phyloP scores from a whole-genome alignment of 2,329 filamentous ascomycete genomes.

The Aspergillus candidus region DNA sequence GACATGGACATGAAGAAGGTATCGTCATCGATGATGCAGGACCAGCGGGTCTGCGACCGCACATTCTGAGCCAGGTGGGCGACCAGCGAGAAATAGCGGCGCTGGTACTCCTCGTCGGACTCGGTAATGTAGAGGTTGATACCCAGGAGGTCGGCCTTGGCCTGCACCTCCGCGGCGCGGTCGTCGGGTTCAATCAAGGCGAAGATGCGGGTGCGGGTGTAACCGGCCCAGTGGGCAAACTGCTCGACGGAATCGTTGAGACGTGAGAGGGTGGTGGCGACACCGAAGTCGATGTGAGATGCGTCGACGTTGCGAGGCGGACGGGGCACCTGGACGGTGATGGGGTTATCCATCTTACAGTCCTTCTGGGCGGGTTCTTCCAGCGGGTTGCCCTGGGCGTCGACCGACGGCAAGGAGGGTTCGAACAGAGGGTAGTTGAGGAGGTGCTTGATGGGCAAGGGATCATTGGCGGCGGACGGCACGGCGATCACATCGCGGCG shows the following conservation, averaged over 20 bases:
- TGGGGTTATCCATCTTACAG: conserved; percentile 40
- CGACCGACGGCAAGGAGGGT: conserved; percentile 1
- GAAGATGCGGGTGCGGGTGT: conserved; percentile 48
- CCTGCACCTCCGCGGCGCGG: conserved; percentile 23
- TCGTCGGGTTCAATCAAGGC: conserved; percentile 45
- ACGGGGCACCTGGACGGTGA: conserved; percentile 44
- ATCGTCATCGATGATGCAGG: conserved; percentile 56
- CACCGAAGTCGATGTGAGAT: conserved; percentile 51
- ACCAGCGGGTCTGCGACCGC: conserved; percentile 47
- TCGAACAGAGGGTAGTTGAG: conserved; percentile 24
- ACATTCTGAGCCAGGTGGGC: conserved; percentile 44
- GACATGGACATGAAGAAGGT: conserved; percentile 57
- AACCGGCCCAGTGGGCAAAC: conserved; percentile 53
- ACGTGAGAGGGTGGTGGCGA: conserved; percentile 50
- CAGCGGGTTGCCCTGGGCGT: not conserved
- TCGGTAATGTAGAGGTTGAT: conserved; percentile 39
- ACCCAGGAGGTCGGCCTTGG: conserved; percentile 31
- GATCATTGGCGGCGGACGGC: conserved; percentile 16
- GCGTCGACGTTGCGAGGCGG: conserved; percentile 41
- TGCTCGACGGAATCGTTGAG: conserved; percentile 47
- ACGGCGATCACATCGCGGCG: conserved; percentile 26
- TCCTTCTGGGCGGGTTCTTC: conserved; percentile 19
- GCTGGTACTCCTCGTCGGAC: conserved; percentile 33
- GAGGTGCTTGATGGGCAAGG: conserved; percentile 21
- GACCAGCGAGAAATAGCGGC: conserved; percentile 55